Base-by-base conservation (phyloP, 345 rosid species). In the Eucalyptus curtisii region DNA sequence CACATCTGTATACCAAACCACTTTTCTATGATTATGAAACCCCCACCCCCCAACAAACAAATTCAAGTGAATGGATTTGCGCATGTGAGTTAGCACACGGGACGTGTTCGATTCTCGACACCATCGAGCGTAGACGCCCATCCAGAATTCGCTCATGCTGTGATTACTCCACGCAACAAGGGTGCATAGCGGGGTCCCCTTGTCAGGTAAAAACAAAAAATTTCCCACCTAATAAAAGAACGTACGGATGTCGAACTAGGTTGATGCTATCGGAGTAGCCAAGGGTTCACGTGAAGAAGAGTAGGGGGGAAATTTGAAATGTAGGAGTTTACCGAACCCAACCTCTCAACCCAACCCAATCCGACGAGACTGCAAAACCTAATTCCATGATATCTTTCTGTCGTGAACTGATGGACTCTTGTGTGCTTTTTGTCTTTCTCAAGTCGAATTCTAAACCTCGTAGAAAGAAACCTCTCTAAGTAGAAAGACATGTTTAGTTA, bases 301-400 rank as follows among this genome's bases (percentile, higher is more conserved):
- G 92, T 20, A n/a, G 91, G 50, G 90, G 89, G 31, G 93, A 49
- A 25, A 68, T 44, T n/a, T 71, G 87, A 8, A 91, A 25, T 3
- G 91, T 89, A 22, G 92, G 90, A 93, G 95, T 95, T 95, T 88
- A 93, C 95, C 94, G 53, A 92, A 93, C 92, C 91, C 94, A 93
- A 91, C 94, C 91, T 76, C 82, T 76, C 82, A 76, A 71, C 81
- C 45, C 80, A 15, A 64, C 76, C 76, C 76, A 64, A 64, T 64
- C 76, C 76, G 20, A 64, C 40, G 76, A 64, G 40, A 7, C 19
- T 7, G 76, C 33, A n/a, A 64, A 64, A 15, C 14, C 19, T 15
- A n/a, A 9, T n/a, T 8, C 17, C 11, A n/a, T n/a, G 76, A n/a
- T 64, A 7, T n/a, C 10, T 64, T 64, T 64, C 20, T 64, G 40